Percentiles rank a stretch among this genome's conserved stretches.
phyloP scores from a whole-genome alignment of 1,139 yeast genomes.

The Yamadazyma jaroonii region DNA sequence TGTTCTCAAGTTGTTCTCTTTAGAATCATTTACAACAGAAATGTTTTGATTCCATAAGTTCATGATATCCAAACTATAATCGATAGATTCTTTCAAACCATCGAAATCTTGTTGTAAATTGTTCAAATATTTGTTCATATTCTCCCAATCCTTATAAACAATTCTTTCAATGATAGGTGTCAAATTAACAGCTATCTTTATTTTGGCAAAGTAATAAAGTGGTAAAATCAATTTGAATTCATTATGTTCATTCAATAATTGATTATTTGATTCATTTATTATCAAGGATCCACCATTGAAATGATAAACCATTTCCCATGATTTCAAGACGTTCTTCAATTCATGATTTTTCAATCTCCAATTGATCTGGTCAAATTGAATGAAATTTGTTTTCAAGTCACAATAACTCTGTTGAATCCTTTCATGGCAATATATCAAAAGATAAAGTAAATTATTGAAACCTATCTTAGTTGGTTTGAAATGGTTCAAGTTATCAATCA shows the following conservation, averaged over 20 bases:
- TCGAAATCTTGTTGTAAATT: constrained; percentile 46
- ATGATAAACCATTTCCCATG: constrained; percentile 65
- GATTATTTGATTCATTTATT: constrained; percentile 51
- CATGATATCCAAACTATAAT: constrained; percentile 55
- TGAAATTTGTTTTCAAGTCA: constrained; percentile 15
- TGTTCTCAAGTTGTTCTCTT: constrained; percentile 62
- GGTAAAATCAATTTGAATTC: constrained; percentile 65
- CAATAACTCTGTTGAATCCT: constrained; percentile 52
- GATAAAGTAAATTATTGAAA: constrained; percentile 56
- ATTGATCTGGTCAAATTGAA: constrained; percentile 26
- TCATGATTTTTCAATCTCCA: constrained; percentile 64
- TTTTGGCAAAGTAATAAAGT: constrained; percentile 58
- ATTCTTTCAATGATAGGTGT: constrained; percentile 57
- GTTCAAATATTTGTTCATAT: constrained; percentile 54
- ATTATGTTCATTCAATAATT: constrained; percentile 48
- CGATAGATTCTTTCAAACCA: constrained; percentile 56
- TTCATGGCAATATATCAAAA: constrained; percentile 73
- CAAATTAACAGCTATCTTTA: constrained; percentile 56
- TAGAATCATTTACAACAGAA: constrained; percentile 58
- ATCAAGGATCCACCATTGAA: constrained; percentile 59
- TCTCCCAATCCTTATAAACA: constrained; percentile 62
- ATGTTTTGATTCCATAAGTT: constrained; percentile 70
- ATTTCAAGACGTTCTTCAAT: constrained; percentile 52
- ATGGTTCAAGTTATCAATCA: constrained; percentile 47
- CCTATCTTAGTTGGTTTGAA: constrained; percentile 46